These are phyloP conservation scores for Cairneyella variabilis DNA, from an alignment of 495 filamentous ascomycete species.

Conservation along the genomic window DNA sequence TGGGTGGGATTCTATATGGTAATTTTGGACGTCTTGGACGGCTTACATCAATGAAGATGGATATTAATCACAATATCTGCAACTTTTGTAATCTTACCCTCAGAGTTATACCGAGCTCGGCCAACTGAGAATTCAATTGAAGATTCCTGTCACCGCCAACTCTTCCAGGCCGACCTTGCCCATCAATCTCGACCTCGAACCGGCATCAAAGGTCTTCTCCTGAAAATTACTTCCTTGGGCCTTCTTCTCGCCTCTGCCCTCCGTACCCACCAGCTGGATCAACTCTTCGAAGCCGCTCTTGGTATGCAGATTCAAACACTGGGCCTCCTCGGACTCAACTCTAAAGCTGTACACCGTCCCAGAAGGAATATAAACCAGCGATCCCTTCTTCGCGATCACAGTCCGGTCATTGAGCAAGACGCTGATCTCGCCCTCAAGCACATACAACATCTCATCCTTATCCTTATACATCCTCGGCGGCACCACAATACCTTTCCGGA, in stretches of 20 bases:
- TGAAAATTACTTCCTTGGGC: background rate
- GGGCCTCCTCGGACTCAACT: background rate
- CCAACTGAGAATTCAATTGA: too few species aligned
- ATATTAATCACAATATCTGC: too few species aligned
- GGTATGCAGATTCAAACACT: background rate
- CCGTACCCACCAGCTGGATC: background rate
- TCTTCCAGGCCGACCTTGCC: too few species aligned
- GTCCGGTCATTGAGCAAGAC: background rate
- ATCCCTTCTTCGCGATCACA: background rate
- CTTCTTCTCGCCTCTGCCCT: background rate
- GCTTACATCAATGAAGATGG: too few species aligned
- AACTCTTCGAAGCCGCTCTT: background rate
- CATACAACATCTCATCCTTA: background rate
- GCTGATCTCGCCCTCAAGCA: background rate
- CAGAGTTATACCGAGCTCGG: too few species aligned
- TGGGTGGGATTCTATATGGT: too few species aligned
- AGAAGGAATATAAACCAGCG: background rate
- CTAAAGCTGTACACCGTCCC: background rate
- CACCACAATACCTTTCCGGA: background rate
- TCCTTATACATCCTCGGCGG: background rate
- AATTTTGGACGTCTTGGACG: too few species aligned
- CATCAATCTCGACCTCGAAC: too few species aligned
- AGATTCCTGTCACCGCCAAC: too few species aligned
- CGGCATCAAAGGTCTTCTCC: too few species aligned
- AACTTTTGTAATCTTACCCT: too few species aligned